These are phyloP conservation scores for Xanthoceras sorbifolium DNA, from an alignment of 345 rosid species.

Conservation along the genomic window DNA sequence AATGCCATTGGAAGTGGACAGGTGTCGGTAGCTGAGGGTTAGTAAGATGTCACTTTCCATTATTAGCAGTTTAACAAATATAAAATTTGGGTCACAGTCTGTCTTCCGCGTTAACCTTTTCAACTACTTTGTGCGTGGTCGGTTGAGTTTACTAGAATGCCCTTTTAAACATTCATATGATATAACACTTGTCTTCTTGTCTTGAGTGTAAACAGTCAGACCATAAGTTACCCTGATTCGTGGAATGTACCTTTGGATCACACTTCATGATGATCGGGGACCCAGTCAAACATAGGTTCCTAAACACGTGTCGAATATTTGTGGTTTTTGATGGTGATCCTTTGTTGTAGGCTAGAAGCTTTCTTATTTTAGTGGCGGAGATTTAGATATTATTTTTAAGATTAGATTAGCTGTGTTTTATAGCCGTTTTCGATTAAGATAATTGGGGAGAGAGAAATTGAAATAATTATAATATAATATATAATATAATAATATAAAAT, in stretches of 20 bases:
- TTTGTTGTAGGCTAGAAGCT: not conserved
- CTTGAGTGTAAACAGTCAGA: not conserved
- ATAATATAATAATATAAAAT: not conserved
- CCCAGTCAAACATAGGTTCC: not conserved
- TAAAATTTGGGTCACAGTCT: slow-evolving; percentile 16
- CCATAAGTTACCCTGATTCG: not conserved
- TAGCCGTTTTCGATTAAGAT: slow-evolving; percentile 21
- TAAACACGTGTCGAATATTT: slow-evolving; percentile 13
- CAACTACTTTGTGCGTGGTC: slow-evolving; percentile 19
- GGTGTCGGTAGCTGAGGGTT: slow-evolving; percentile 23
- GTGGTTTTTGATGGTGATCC: slow-evolving; percentile 7
- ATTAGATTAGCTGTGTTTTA: slow-evolving; percentile 20
- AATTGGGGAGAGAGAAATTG: slow-evolving; percentile 29
- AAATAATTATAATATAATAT: not conserved
- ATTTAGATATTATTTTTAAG: not conserved
- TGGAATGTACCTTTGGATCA: slow-evolving; percentile 1
- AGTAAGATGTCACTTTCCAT: slow-evolving; percentile 30
- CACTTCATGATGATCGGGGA: not conserved
- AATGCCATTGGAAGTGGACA: slow-evolving; percentile 7
- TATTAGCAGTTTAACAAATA: not conserved
- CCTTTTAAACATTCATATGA: not conserved
- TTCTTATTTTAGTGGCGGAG: not conserved
- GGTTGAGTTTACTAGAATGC: slow-evolving; percentile 21
- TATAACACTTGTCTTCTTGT: not conserved
- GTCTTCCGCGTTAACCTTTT: slow-evolving; percentile 30